These are phyloP conservation scores for Saccharum spontaneum DNA, from an alignment of 176 grass and related monocot genomes.

Conservation along the genomic window DNA sequence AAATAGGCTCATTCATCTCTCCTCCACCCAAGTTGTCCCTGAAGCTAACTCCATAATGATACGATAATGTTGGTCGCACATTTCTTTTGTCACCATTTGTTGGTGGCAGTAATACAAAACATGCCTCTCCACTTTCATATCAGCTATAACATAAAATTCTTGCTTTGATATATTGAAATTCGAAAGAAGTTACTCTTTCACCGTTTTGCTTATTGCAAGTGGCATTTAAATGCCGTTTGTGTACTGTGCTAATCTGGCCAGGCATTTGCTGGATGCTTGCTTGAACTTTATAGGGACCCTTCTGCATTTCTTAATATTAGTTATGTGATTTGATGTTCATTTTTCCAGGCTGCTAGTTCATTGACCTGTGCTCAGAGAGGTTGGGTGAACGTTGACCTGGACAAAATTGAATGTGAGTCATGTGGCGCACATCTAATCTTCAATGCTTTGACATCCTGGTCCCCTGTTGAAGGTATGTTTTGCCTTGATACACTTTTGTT, in stretches of 20 bases:
- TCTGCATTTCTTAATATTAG: conserved; percentile 4
- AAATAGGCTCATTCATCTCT: not conserved
- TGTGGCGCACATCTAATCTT: conserved; percentile 79
- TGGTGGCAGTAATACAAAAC: conserved; percentile 1
- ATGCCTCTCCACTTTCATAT: not conserved
- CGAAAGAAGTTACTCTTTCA: not conserved
- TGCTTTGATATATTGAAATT: conserved; percentile 25
- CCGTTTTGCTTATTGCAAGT: not conserved
- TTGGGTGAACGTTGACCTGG: conserved; percentile 81
- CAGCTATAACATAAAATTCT: conserved; percentile 1
- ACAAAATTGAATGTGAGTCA: conserved; percentile 91
- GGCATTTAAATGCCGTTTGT: not conserved
- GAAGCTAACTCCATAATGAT: not conserved
- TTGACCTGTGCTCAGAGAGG: conserved; percentile 78
- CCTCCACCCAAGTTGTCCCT: not conserved
- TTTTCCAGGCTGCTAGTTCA: conserved; percentile 63
- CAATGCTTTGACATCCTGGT: conserved; percentile 57
- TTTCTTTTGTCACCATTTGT: conserved; percentile 1
- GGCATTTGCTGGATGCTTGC: not conserved
- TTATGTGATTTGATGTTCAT: conserved; percentile 3
- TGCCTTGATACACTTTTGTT: conserved; percentile 22
- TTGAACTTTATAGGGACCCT: conserved; percentile 8
- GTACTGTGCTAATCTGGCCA: not conserved
- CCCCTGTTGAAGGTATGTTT: conserved; percentile 72
- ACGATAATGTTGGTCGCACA: conserved; percentile 5